Conservation (phyloP, 495 filamentous ascomycete species). For the Aspergillus biplanus region DNA sequence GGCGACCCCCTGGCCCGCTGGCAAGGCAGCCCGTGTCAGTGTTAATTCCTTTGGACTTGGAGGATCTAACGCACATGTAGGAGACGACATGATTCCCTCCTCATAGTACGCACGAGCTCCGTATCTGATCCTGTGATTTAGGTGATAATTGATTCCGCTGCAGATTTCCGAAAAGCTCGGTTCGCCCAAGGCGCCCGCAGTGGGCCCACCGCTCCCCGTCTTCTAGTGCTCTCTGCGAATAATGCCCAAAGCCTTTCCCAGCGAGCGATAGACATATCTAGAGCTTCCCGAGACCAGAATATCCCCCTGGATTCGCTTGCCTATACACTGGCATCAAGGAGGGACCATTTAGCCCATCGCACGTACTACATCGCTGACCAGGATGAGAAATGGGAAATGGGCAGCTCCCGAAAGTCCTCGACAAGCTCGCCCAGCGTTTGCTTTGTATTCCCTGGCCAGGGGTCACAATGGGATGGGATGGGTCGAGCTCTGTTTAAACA, state of each 20-base stretch:
- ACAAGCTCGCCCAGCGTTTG: no score
- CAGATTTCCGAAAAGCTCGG: no score
- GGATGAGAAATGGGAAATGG: no score
- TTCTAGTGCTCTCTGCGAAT: no score
- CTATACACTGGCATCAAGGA: neutral
- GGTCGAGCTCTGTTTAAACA: slow-evolving; percentile 28
- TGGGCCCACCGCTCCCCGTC: no score
- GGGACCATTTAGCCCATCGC: neutral
- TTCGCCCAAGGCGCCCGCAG: no score
- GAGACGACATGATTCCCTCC: no score
- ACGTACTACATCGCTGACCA: slow-evolving; percentile 9
- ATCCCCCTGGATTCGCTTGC: neutral
- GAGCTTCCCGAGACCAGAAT: no score
- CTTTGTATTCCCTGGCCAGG: slow-evolving; percentile 37
- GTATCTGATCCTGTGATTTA: neutral
- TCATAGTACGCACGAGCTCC: no score
- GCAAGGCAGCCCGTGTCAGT: slow-evolving; percentile 25
- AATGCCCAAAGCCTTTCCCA: no score
- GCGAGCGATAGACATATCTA: no score
- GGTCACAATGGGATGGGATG: slow-evolving; percentile 35
- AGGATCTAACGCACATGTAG: slow-evolving; percentile 34
- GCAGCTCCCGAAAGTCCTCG: no score
- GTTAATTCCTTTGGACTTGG: slow-evolving; percentile 41
- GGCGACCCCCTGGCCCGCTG: slow-evolving; percentile 33
- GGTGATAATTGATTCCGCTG: slow-evolving; percentile 5